These are phyloP conservation scores for Daldinia concentrica DNA, from an alignment of 495 filamentous ascomycete genomes.

Conservation along the genomic window DNA sequence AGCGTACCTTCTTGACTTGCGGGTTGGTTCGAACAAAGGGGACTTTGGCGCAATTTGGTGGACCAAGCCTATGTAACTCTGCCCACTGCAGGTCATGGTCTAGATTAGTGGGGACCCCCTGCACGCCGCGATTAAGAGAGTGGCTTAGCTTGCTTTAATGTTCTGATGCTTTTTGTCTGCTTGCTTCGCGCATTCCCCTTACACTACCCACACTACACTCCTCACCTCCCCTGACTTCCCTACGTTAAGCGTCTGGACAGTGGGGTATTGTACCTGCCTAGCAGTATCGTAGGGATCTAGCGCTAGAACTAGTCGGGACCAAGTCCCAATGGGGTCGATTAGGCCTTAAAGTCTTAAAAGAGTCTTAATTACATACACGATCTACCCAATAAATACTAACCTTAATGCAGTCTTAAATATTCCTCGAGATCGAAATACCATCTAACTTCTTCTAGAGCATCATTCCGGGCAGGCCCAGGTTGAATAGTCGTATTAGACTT, in stretches of 20 bases:
- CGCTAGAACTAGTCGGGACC: slow-evolving; percentile 17
- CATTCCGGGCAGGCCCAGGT: neutral
- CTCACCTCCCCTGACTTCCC: slow-evolving; percentile 11
- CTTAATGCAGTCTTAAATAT: neutral
- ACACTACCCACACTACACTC: too few relatives aligned
- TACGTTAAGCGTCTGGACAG: slow-evolving; percentile 30
- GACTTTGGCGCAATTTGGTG: slow-evolving; percentile 18
- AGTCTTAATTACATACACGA: neutral
- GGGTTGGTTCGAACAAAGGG: slow-evolving; percentile 12
- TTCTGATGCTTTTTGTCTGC: slow-evolving; percentile 1
- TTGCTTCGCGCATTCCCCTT: neutral
- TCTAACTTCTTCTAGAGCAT: neutral
- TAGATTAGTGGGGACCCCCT: slow-evolving; percentile 22
- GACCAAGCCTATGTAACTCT: neutral
- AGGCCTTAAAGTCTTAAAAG: neutral
- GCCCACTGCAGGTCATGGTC: slow-evolving; percentile 5
- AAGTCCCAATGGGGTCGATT: neutral
- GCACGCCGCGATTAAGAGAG: slow-evolving; percentile 21
- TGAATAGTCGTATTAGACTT: slow-evolving; percentile 1
- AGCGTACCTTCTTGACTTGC: neutral
- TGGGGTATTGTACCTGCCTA: slow-evolving; percentile 28
- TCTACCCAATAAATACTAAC: neutral
- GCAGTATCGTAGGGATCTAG: slow-evolving; percentile 13
- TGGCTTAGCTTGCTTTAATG: slow-evolving; percentile 21
- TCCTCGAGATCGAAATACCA: neutral